phyloP scores from a whole-genome alignment of 441 rosid species.

The Jatropha podagrica region DNA sequence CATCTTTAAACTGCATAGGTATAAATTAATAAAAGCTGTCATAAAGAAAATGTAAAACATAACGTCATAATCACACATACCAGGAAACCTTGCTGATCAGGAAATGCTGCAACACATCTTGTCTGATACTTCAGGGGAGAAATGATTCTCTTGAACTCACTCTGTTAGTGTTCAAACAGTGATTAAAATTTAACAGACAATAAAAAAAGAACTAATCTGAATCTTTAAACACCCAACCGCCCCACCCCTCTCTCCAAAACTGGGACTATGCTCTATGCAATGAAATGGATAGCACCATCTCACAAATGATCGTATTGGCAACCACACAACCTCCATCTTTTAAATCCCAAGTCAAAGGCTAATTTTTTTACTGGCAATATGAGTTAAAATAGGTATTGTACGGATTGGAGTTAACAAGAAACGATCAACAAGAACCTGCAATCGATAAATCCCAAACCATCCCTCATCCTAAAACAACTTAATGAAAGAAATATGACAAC shows the following conservation, averaged over 20 bases:
- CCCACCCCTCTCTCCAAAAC: background rate
- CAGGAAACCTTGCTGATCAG: conserved; percentile 98
- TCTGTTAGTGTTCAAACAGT: conserved; percentile 38
- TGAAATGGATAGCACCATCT: background rate
- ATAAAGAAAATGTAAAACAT: background rate
- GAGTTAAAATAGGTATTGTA: background rate
- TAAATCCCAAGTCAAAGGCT: background rate
- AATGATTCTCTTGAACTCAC: conserved; percentile 77
- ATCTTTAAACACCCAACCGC: background rate
- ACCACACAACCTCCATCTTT: background rate
- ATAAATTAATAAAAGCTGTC: background rate
- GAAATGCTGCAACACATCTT: conserved; percentile 95
- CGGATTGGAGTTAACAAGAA: background rate
- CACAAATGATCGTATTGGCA: background rate
- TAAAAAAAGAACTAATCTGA: background rate
- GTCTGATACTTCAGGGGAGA: conserved; percentile 98
- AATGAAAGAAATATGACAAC: background rate
- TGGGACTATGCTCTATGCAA: background rate
- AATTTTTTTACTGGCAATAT: background rate
- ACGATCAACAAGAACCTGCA: background rate
- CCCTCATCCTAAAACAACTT: background rate
- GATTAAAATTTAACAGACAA: background rate
- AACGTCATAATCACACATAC: conserved; percentile 43
- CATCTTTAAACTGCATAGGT: background rate
- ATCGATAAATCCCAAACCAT: background rate